Percentiles rank a stretch among this genome's conserved stretches.
phyloP scores from a whole-genome alignment of 2,329 filamentous ascomycete species.

The Microdochium trichocladiopsis region DNA sequence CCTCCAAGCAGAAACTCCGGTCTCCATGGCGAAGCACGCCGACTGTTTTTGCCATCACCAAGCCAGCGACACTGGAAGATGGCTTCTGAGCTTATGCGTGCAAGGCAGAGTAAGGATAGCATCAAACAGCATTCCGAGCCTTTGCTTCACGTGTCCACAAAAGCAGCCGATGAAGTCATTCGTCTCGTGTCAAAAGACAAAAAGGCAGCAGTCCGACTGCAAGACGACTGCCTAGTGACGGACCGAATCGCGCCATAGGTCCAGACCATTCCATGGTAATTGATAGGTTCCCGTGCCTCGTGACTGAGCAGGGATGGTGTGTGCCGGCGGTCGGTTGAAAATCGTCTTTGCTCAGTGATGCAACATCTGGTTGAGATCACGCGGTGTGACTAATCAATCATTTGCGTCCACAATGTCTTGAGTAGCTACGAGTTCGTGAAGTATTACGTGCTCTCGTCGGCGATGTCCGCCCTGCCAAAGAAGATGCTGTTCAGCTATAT shows the following conservation, averaged over 20 bases:
- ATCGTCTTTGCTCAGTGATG: not conserved
- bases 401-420: not conserved
- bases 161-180: not conserved
- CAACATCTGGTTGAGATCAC: not conserved
- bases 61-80: not conserved
- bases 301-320: not conserved
- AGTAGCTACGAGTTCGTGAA: too few relatives aligned
- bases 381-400: not conserved
- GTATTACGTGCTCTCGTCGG: too few relatives aligned
- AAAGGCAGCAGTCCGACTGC: not conserved
- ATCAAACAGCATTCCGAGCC: not conserved
- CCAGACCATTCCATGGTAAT: not conserved
- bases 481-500: too few relatives aligned
- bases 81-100: not conserved
- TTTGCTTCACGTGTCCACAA: not conserved
- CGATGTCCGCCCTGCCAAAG: too few relatives aligned
- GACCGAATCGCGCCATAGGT: not conserved
- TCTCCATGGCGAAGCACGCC: not conserved
- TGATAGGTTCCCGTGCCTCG: not conserved
- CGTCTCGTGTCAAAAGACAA: not conserved
- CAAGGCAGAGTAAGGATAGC: not conserved
- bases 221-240: not conserved
- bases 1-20: not conserved
- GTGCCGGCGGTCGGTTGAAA: not conserved
- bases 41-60: not conserved